These are phyloP conservation scores for Leptodontidium sp. DNA, from an alignment of 2,329 filamentous ascomycete genomes.

Conservation along the genomic window DNA sequence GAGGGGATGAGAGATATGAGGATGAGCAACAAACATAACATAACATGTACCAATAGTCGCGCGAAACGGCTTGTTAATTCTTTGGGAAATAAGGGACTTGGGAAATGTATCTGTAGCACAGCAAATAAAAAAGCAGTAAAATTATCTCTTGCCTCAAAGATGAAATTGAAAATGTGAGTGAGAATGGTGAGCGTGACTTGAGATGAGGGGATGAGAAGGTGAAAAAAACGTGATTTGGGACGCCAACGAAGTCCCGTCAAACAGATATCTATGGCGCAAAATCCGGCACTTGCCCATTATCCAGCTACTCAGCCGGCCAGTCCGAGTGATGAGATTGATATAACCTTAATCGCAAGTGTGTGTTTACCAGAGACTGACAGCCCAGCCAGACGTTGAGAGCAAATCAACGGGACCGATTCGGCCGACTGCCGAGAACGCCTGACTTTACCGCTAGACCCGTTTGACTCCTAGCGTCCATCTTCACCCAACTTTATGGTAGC, in stretches of 20 bases:
- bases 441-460: neutral
- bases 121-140: conserved; percentile 21
- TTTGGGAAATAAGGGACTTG: conserved; percentile 21
- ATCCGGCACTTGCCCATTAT: neutral
- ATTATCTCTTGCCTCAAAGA: neutral
- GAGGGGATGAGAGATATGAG: conserved; percentile 1
- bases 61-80: conserved; percentile 18
- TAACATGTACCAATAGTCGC: conserved; percentile 24
- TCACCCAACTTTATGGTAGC: conserved; percentile 14
- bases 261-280: no score
- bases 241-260: neutral
- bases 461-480: neutral
- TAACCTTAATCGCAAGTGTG: conserved; percentile 14
- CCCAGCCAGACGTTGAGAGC: neutral
- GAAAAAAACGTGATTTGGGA: no score
- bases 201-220: neutral
- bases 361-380: neutral
- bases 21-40: neutral
- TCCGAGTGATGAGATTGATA: neutral
- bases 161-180: conserved; percentile 1
- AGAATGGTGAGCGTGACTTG: neutral
- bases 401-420: neutral
- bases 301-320: neutral
- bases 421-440: neutral
- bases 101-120: conserved; percentile 24